phyloP scores from a whole-genome alignment of 2,329 filamentous ascomycete genomes.

The Tolypocladium tropicale region DNA sequence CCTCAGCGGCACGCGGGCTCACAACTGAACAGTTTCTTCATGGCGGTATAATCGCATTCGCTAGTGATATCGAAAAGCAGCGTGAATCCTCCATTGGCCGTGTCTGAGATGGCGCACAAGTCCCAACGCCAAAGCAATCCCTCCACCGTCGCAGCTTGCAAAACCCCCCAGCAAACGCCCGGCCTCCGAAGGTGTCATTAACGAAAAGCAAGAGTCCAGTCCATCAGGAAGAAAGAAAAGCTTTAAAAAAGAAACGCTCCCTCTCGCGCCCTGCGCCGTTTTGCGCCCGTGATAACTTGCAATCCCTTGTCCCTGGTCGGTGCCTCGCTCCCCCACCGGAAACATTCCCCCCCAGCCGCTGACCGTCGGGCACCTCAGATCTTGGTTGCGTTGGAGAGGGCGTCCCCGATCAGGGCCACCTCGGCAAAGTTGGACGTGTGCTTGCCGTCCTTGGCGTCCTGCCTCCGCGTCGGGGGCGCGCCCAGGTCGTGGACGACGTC shows the following conservation, averaged over 20 bases:
- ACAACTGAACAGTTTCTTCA: too few species aligned
- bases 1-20: too few species aligned
- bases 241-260: not conserved
- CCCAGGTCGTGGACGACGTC: conserved; percentile 22
- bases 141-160: not conserved
- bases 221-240: not conserved
- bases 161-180: not conserved
- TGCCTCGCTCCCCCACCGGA: not conserved
- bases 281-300: not conserved
- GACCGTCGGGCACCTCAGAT: not conserved
- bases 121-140: not conserved
- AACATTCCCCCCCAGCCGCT: too few species aligned
- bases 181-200: not conserved
- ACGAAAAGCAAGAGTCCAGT: not conserved
- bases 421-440: conserved; percentile 16
- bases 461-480: conserved; percentile 18
- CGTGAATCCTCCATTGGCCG: not conserved
- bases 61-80: not conserved
- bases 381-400: conserved; percentile 7
- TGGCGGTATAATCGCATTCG: too few species aligned
- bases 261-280: not conserved
- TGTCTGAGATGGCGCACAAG: not conserved
- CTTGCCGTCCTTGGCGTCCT: conserved; percentile 21
- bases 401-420: conserved; percentile 14
- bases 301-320: too few species aligned